Evolutionary conservation across 23 red algal genomes (phyloP), one percentile per base, ranked within the genome.

Genomic region (Porphyridium purpureum): DNA sequence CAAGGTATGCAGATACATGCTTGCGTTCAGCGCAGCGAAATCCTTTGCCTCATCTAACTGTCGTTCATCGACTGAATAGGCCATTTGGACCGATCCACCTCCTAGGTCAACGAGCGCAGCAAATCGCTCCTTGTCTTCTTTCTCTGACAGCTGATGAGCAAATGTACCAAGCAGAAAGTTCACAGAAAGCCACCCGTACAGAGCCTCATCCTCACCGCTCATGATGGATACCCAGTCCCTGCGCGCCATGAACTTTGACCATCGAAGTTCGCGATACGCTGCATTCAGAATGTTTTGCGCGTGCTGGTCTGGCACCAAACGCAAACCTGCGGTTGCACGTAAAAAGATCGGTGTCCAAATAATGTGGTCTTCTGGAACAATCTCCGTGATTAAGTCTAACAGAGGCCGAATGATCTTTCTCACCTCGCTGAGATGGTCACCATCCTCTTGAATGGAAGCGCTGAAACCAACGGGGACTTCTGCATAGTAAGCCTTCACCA

Each of bases 311-410:
- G 64, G 57, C 20, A 85, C 24, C 9, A 85, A 54, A 0, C 82
- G 70, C 19, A 88, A 24, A n/a, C 82, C 82, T 4, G 70, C 82
- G 2, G 82, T 88, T 5, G 82, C 82, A 47, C 58, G 72, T 1
- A 88, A 52, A 7, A 69, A 72, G 22, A 88, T 67, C 5, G 82
- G 82, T 15, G 82, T 88, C 31, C 61, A 35, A 23, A 60, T 61
- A 25, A 71, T 17, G 31, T 79, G 66, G 0, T 68, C 74, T 9
- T 15, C 0, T 5, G 62, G 62, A 20, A 36, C 44, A 27, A 49
- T 11, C 27, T 59, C 66, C 32, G 67, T 53, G 21, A 35, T 47
- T 20, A 75, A 32, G n/a, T n/a, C n/a, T n/a, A n/a, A n/a, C n/a
- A n/a, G n/a, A n/a, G 35, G 7, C 5, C 9, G 1, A 17, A 55